These are phyloP conservation scores for Fraxinus velutina DNA, from an alignment of 305 asterid genomes.

Conservation along the genomic window DNA sequence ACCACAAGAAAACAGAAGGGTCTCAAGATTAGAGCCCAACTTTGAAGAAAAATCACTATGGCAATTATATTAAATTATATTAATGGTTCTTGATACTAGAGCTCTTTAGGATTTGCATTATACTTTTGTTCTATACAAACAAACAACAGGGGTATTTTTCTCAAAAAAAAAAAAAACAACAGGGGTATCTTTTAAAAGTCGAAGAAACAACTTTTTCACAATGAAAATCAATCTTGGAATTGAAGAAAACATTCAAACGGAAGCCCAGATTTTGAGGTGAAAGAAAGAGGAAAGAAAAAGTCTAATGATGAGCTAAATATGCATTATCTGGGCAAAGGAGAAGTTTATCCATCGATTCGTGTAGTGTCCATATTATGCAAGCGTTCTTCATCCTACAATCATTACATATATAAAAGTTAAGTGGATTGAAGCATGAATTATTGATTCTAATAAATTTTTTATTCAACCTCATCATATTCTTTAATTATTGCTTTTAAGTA, in stretches of 20 bases:
- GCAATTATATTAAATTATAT: neutral
- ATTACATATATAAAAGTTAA: neutral
- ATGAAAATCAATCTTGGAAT: constrained; percentile 12
- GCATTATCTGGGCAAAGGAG: constrained; percentile 7
- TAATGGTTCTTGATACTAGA: neutral
- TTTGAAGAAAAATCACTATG: neutral
- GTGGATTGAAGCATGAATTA: neutral
- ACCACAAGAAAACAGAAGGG: neutral
- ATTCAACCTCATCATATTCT: neutral
- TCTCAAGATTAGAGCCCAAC: neutral
- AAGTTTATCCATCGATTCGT: neutral
- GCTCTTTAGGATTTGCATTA: neutral
- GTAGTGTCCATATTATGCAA: constrained; percentile 1
- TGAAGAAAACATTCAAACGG: neutral
- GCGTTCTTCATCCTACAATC: constrained; percentile 6
- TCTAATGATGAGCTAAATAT: constrained; percentile 17
- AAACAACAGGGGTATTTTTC: neutral
- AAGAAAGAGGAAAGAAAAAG: constrained; percentile 16
- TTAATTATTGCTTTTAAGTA: neutral
- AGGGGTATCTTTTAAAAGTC: constrained; percentile 6
- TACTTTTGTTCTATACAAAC: constrained; percentile 10
- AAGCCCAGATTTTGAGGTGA: constrained; percentile 4
- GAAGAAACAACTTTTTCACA: constrained; percentile 9
- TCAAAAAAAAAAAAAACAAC: neutral
- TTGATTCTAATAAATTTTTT: neutral